phyloP scores from a whole-genome alignment of 345 rosid genomes.

The Eucalyptus tenuipes region DNA sequence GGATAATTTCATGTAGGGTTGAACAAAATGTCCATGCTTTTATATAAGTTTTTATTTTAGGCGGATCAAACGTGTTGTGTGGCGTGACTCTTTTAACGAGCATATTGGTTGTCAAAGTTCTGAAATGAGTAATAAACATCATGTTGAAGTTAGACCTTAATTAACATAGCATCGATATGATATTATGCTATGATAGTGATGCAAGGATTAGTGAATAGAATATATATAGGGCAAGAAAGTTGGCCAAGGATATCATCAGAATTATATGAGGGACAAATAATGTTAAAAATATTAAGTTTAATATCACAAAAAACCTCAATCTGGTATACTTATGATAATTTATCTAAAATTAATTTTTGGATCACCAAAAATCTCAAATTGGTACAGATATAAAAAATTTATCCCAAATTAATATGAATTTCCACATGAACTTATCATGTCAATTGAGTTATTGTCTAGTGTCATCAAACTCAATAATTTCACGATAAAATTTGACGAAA shows the following conservation, averaged over 20 bases:
- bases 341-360: no score
- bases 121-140: not conserved
- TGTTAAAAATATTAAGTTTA: not conserved
- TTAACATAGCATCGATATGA: not conserved
- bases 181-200: not conserved
- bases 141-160: not conserved
- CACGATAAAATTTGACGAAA: no score
- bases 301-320: rapidly evolving
- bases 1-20: not conserved
- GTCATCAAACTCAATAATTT: no score
- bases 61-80: not conserved
- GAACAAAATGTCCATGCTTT: not conserved
- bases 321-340: no score
- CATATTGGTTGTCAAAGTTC: not conserved
- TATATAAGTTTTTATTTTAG: not conserved
- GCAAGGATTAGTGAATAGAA: not conserved
- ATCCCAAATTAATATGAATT: not conserved
- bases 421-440: not conserved
- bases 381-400: no score
- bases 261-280: not conserved
- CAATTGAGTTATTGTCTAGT: no score
- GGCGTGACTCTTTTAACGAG: not conserved
- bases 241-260: not conserved
- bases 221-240: not conserved
- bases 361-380: no score